Percentiles rank a stretch among this genome's conserved stretches.
These are phyloP conservation scores for Podospora pseudopauciseta DNA, from an alignment of 495 filamentous ascomycete genomes.

Conservation along the genomic window DNA sequence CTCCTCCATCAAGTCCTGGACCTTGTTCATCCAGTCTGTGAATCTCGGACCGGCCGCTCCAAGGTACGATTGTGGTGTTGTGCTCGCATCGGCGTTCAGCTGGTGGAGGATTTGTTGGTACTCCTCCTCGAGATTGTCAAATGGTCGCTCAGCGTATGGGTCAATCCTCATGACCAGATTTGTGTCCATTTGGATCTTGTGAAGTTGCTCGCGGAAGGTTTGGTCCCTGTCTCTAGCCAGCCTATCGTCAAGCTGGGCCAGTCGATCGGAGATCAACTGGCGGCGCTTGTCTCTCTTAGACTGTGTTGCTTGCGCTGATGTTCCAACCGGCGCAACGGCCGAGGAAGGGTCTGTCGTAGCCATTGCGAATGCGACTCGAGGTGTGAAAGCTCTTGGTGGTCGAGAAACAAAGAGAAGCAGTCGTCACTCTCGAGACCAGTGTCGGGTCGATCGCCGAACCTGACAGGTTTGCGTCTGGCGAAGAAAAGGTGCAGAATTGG, in stretches of 20 bases:
- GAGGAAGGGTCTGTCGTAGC: conserved; percentile 31
- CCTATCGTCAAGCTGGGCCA: conserved; percentile 65
- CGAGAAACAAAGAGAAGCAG: background rate
- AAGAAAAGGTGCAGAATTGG: background rate
- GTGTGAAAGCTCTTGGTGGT: background rate
- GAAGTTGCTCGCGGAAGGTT: conserved; percentile 84
- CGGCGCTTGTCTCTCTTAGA: conserved; percentile 92
- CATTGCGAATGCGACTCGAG: conserved; percentile 23
- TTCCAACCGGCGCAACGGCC: conserved; percentile 25
- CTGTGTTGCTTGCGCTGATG: conserved; percentile 30
- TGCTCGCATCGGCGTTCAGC: conserved; percentile 49
- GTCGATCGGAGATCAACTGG: conserved; percentile 69
- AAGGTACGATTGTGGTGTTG: conserved; percentile 44
- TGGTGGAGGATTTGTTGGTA: conserved; percentile 56
- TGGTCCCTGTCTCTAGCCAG: conserved; percentile 77
- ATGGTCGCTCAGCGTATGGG: conserved; percentile 65
- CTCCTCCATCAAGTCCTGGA: conserved; percentile 81
- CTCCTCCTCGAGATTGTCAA: conserved; percentile 69
- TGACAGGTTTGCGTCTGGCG: background rate
- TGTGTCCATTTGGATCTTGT: conserved; percentile 85
- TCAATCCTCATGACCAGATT: conserved; percentile 79
- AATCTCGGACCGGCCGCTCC: conserved; percentile 76
- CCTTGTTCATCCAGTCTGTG: conserved; percentile 71
- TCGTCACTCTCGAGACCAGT: background rate
- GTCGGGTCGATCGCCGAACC: background rate